Percentiles rank a stretch among this genome's conserved stretches.
These are phyloP conservation scores for Papiliotrema terrestris DNA, from an alignment of 1,284 basidiomycete species.

Conservation along the genomic window DNA sequence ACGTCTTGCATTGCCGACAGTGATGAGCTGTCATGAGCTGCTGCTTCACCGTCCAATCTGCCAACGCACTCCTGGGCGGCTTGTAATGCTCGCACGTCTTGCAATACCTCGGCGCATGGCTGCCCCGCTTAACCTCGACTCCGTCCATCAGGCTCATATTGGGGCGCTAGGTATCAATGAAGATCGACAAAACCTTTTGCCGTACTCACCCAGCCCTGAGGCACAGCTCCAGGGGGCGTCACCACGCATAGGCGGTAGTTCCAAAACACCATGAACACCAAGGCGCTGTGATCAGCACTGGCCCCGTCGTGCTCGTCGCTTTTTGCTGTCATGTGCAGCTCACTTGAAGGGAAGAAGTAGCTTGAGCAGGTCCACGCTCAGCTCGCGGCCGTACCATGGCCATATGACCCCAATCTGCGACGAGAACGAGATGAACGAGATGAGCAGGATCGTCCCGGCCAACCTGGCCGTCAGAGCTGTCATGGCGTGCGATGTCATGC, in stretches of 20 bases:
- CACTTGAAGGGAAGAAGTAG: slow-evolving; percentile 87
- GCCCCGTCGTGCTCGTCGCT: no score
- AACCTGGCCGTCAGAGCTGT: slow-evolving; percentile 40
- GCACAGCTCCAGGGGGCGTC: slow-evolving; percentile 81
- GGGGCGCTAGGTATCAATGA: slow-evolving; percentile 58
- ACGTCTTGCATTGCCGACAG: slow-evolving; percentile 79
- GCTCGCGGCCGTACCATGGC: slow-evolving; percentile 77
- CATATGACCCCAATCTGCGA: slow-evolving; percentile 85
- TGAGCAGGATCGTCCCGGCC: slow-evolving; percentile 65
- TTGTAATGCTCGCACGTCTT: slow-evolving; percentile 61
- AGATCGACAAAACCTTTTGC: background rate
- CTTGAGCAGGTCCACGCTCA: slow-evolving; percentile 66
- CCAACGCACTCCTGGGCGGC: slow-evolving; percentile 54
- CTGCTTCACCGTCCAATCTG: slow-evolving; percentile 55
- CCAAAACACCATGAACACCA: slow-evolving; percentile 74
- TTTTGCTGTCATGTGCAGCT: slow-evolving; percentile 44
- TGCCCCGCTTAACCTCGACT: slow-evolving; percentile 81
- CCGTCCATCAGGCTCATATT: slow-evolving; percentile 64
- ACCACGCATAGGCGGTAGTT: slow-evolving; percentile 79
- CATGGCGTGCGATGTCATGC: background rate
- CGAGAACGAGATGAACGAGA: slow-evolving; percentile 82
- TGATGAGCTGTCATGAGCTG: slow-evolving; percentile 62
- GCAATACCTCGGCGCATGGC: slow-evolving; percentile 74
- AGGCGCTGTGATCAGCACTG: slow-evolving; percentile 54
- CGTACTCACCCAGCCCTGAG: slow-evolving; percentile 67